Base-by-base conservation (phyloP, 164 flowering plant genomes). In the Aristolochia contorta region DNA sequence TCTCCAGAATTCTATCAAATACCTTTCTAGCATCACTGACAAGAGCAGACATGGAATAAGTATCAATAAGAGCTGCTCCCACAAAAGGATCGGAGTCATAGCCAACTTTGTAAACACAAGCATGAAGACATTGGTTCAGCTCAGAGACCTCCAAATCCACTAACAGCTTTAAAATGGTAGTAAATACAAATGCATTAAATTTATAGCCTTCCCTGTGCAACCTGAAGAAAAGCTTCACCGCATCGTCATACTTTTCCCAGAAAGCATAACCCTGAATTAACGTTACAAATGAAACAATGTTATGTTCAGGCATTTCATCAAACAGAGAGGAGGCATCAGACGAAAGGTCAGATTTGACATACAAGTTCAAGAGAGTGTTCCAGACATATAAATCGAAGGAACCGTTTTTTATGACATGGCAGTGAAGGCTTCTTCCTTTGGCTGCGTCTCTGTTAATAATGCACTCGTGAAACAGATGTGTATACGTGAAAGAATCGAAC, bases 61-160 rank as follows among this genome's bases (percentile, higher is more conserved):
- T 77, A 72, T 89, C 95, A 65, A 89, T 72, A n/a, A 92, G 70
- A 12, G 88, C 82, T 43, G 91, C 80, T 33, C 81, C 96, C 30
- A 92, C 93, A 71, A 84, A 89, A 0, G 93, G 76, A 75, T 87
- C 69, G 1, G 67, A 52, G 9, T 76, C 80, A 62, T 69, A 79
- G 22, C 93, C 93, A 57, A 85, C 80, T 78, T 87, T 89, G 60
- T 30, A 68, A 47, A 82, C 59, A 46, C 79, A 77, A 0, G 81
- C 85, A 72, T 87, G 93, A 16, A 89, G 19, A 16, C 60, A 24
- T 67, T 65, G 56, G 57, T 75, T 75, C 57, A 75, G 66, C 20
- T 85, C 89, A 0, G 76, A 72, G 64, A 64, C 67, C 10, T 75
- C 95, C 83, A 77, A 69, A 61, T 73, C 65, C 61, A 85, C 91